These are phyloP conservation scores for Orbilia blumenaviensis DNA, from an alignment of 2,329 filamentous ascomycete species.

Conservation along the genomic window DNA sequence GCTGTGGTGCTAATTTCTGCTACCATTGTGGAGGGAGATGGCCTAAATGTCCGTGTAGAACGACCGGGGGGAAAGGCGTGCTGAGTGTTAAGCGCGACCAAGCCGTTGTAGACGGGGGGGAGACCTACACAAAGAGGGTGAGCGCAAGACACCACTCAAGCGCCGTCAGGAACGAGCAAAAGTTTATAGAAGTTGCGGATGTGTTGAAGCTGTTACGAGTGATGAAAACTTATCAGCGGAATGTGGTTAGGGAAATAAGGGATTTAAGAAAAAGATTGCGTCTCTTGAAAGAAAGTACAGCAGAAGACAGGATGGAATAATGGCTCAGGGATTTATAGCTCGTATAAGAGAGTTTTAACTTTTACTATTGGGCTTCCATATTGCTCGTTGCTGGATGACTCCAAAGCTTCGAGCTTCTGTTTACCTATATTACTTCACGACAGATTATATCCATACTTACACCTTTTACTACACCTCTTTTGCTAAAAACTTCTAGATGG, in stretches of 20 bases:
- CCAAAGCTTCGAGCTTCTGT: too few relatives aligned
- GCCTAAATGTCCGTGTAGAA: constrained; percentile 35
- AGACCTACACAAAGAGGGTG: not conserved
- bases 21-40: constrained; percentile 42
- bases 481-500: too few relatives aligned
- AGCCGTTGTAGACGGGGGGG: not conserved
- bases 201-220: constrained; percentile 15
- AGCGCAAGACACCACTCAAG: not conserved
- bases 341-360: too few relatives aligned
- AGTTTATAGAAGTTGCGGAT: constrained; percentile 8
- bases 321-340: too few relatives aligned
- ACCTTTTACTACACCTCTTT: too few relatives aligned
- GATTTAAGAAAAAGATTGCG: constrained; percentile 20
- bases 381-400: too few relatives aligned
- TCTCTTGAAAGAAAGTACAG: not conserved
- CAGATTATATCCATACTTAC: too few relatives aligned
- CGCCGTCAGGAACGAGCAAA: not conserved
- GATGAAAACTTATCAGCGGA: constrained; percentile 22
- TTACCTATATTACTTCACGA: too few relatives aligned
- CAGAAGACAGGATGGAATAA: not conserved
- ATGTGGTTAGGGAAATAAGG: constrained; percentile 20
- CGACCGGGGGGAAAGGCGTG: not conserved
- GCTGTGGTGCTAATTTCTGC: constrained; percentile 43
- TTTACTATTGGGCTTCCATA: too few relatives aligned
- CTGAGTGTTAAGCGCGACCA: not conserved